Percentiles rank a stretch among this genome's conserved stretches.
Evolutionary conservation across 148 eudicot genomes (phyloP).

Genomic region (Drosera capensis): DNA sequence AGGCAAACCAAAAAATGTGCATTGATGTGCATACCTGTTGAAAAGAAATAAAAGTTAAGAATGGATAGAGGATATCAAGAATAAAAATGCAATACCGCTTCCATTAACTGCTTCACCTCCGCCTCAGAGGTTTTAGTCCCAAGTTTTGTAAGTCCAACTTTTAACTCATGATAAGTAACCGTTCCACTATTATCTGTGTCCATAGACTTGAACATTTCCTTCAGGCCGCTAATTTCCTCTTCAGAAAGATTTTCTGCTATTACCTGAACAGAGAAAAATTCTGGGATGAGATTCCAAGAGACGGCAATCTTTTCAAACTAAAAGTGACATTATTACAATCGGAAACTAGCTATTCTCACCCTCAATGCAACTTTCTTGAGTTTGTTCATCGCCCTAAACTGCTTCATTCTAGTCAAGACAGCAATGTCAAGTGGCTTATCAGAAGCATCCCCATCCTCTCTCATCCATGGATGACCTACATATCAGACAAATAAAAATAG

Average conservation of each 20-base stretch:
- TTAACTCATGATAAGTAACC: constrained; percentile 81
- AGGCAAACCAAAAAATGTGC: too few relatives aligned
- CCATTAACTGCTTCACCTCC: constrained; percentile 93
- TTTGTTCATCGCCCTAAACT: constrained; percentile 98
- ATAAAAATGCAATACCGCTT: constrained; percentile 51
- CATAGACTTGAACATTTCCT: constrained; percentile 93
- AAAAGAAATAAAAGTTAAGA: background rate
- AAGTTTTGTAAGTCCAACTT: constrained; percentile 78
- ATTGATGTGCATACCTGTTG: too few relatives aligned
- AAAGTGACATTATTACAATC: background rate
- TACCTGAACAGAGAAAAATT: constrained; percentile 32
- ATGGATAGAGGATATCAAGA: constrained; percentile 4
- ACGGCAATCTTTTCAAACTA: background rate
- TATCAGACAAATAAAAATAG: constrained; percentile 7
- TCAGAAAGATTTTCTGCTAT: constrained; percentile 95
- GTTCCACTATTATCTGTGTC: constrained; percentile 91
- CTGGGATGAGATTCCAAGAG: background rate
- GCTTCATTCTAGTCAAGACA: constrained; percentile 89
- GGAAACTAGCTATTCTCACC: constrained; percentile 23
- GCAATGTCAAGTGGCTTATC: constrained; percentile 96
- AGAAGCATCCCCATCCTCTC: constrained; percentile 95
- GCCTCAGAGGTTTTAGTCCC: constrained; percentile 80
- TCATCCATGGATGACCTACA: constrained; percentile 97
- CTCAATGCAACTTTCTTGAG: constrained; percentile 91
- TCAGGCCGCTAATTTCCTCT: constrained; percentile 91